Evolutionary conservation across 495 filamentous ascomycete species (phyloP).

Genomic region (Tricharina praecox): DNA sequence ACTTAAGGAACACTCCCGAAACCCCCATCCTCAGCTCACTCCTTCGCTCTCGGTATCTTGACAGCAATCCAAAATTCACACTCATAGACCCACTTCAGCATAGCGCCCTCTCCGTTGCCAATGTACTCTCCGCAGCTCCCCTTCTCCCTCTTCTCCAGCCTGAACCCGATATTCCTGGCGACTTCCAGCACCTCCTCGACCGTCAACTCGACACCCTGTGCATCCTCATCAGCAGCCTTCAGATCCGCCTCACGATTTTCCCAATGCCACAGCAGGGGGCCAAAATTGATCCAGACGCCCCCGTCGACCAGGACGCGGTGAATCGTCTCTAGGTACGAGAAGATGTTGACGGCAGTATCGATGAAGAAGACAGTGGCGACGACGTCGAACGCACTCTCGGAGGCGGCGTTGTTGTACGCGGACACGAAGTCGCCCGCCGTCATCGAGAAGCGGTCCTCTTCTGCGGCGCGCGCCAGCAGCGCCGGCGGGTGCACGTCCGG

Average conservation of each 20-base stretch:
- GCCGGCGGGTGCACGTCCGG: constrained; percentile 26
- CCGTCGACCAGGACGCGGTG: constrained; percentile 28
- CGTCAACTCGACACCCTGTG: constrained; percentile 24
- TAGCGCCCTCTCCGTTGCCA: constrained; percentile 21
- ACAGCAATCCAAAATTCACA: constrained; percentile 28
- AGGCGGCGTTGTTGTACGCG: constrained; percentile 31
- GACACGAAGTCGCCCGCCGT: constrained; percentile 34
- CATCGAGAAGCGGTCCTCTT: constrained; percentile 57
- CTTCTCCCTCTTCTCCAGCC: constrained; percentile 20
- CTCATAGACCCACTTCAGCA: constrained; percentile 27
- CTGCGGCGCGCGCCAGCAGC: constrained; percentile 27
- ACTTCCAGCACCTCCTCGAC: constrained; percentile 27
- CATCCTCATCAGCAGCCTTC: constrained; percentile 9
- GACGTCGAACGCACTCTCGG: constrained; percentile 27
- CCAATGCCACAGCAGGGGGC: constrained; percentile 31
- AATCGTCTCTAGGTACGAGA: constrained; percentile 32
- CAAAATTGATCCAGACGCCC: constrained; percentile 34
- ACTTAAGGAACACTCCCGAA: too few species aligned
- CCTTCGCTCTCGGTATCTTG: constrained; percentile 9
- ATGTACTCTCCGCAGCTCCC: constrained; percentile 26
- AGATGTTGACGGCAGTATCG: constrained; percentile 34
- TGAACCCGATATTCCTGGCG: constrained; percentile 25
- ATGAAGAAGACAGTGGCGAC: constrained; percentile 37
- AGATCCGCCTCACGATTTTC: constrained; percentile 14
- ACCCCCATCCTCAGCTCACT: too few species aligned